Base-by-base conservation (phyloP, 2,329 filamentous ascomycete genomes). In the Colletotrichum destructivum region DNA sequence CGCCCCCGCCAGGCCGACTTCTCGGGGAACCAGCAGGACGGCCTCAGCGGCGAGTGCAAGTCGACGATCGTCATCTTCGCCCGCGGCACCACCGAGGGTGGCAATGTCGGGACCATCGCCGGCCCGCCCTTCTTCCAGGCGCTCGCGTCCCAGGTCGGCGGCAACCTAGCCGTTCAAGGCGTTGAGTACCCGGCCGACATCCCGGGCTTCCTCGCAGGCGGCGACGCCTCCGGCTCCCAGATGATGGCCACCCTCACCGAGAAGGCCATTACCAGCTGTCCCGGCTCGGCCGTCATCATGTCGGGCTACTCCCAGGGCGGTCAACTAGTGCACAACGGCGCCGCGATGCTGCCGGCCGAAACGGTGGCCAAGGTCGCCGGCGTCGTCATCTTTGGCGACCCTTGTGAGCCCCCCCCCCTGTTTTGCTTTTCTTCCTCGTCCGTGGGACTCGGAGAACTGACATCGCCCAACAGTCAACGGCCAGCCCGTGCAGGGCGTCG, bases 41-140 rank as follows among this genome's bases (percentile, higher is more conserved):
- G 72, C 31, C 68, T 74, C 26, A 61, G 59, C 18, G 73, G 71
- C 16, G 42, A 49, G 4, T 87, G 85, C 78, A 84, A 83, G 44
- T 76, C 81, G 42, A 82, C 87, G 72, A 89, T 87, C 9, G 78
- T 90, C 62, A 85, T 90, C 75, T 90, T 87, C 74, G 88, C 88
- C n/a, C 84, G 88, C 21, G 88, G 88, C 11, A 89, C 88, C 4
- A 84, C 83, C 7, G 87, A 89, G 78, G 46, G 73, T 1, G 87
- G 87, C 51, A 89, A 88, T 74, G 85, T 90, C 61, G 88, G 88
- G 26, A 76, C 75, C 31, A 72, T 84, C 7, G 81, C 84, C 2
- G 88, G 88, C 0, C 87, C 87, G 2, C 83, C 85, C 1, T 85
- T 89, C 74, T 86, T 87, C 71, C 78, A 83, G 47, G 82, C 84